Evolutionary conservation across 2,329 filamentous ascomycete genomes (phyloP).

Genomic region (Cadophora sp.): DNA sequence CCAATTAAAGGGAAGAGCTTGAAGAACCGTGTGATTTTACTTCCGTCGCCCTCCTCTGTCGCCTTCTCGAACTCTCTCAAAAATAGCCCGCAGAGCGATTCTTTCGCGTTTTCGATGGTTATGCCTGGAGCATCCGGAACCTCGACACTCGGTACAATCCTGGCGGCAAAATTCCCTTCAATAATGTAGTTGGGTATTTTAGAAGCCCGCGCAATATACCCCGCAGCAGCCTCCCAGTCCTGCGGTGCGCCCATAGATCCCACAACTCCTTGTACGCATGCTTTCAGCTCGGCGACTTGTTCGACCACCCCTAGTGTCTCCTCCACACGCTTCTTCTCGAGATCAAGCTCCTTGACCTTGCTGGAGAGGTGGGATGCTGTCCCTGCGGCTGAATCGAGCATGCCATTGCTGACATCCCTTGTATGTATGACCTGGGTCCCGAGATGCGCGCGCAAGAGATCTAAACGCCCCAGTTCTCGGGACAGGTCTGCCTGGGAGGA

Average conservation of each 20-base stretch:
- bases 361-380: slow-evolving; percentile 87
- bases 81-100: slow-evolving; percentile 90
- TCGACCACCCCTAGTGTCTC: slow-evolving; percentile 91
- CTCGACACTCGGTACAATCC: slow-evolving; percentile 94
- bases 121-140: slow-evolving; percentile 89
- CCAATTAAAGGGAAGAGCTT: slow-evolving; percentile 97
- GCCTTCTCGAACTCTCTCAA: slow-evolving; percentile 95
- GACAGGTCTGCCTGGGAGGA: slow-evolving; percentile 86
- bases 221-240: slow-evolving; percentile 97
- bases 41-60: slow-evolving; percentile 82
- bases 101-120: slow-evolving; percentile 85
- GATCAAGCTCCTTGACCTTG: slow-evolving; percentile 85
- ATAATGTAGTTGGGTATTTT: slow-evolving; percentile 82
- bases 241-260: slow-evolving; percentile 98
- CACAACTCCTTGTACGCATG: slow-evolving; percentile 91
- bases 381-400: slow-evolving; percentile 84
- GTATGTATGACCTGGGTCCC: slow-evolving; percentile 86
- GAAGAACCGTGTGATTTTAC: slow-evolving; percentile 94
- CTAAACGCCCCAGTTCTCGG: slow-evolving; percentile 84
- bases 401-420: slow-evolving; percentile 83
- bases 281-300: slow-evolving; percentile 95
- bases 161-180: slow-evolving; percentile 84
- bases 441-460: slow-evolving; percentile 86
- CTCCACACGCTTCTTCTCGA: slow-evolving; percentile 90
- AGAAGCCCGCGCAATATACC: slow-evolving; percentile 83